Evolutionary conservation across 805 yeast species (phyloP), one percentile per base, ranked within the genome.

Genomic region (Clavispora asparagi): DNA sequence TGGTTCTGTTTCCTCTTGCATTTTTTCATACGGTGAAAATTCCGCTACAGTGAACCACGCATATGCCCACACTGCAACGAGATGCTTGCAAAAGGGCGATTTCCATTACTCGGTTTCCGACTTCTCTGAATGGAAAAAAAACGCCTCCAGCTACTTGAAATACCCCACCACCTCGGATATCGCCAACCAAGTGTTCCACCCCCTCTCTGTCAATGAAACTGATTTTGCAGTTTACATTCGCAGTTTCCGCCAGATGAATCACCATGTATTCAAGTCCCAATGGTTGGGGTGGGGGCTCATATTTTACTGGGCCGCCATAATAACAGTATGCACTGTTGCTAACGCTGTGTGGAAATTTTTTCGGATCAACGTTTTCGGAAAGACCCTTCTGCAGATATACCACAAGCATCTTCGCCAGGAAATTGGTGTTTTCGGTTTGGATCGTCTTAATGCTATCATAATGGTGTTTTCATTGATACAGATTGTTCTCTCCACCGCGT

Each of bases 271-370:
- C 49, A 52, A 54, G 42, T 40, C 49, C 23, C 57, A 54, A 44
- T 54, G 57, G 57, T 47, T 52, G 19, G 57, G 57, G 10, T 54
- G 57, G 57, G 57, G 57, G 7, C 45, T 54, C 14, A 51, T 54
- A 12, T 27, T 50, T 13, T 50, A 47, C 43, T 54, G 57, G 53
- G 57, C 46, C n/a, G 46, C 49, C 7, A 42, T 35, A 23, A 14
- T 54, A 11, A 50, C 54, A n/a, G 37, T 31, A 16, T 40, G 42
- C 19, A 49, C 56, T 5, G 44, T 50, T 2, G 41, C 48, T n/a
- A 47, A 54, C 38, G 10, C 48, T n/a, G 17, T 44, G 10, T 46
- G 53, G 56, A 36, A 37, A 6, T 14, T 31, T 16, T 52, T 49
- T 41, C 44, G 50, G 9, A 47, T 54, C 13, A 38, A 49, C 10